Conservation (phyloP, 176 grass and related monocot species). For the Zoysia pacifica region DNA sequence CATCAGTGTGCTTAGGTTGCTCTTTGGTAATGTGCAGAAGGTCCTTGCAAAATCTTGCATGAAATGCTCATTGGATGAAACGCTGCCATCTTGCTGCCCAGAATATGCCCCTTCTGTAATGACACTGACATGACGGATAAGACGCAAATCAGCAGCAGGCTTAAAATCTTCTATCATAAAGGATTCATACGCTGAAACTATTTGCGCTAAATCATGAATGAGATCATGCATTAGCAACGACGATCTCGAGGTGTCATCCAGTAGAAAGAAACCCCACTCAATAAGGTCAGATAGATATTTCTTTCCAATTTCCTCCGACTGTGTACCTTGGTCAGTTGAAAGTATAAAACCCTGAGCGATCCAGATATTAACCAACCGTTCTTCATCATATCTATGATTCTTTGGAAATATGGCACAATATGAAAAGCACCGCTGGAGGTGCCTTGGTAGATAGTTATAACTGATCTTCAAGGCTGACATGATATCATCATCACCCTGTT, state of each 20-base stretch:
- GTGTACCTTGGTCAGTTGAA: neutral
- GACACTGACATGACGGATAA: conserved; percentile 3
- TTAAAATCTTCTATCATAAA: conserved; percentile 4
- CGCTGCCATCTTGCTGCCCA: neutral
- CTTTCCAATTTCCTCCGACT: conserved; percentile 15
- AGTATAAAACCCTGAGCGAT: conserved; percentile 30
- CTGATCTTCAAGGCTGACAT: conserved; percentile 34
- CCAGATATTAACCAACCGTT: conserved; percentile 32
- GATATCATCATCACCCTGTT: neutral
- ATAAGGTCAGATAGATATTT: conserved; percentile 11
- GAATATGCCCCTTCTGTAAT: neutral
- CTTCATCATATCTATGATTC: neutral
- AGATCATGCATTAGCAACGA: conserved; percentile 20
- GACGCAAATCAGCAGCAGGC: neutral
- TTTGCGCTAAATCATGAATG: conserved; percentile 7
- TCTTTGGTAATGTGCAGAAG: neutral
- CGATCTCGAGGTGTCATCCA: neutral
- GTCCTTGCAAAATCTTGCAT: neutral
- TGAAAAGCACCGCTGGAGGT: conserved; percentile 32
- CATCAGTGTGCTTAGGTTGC: neutral
- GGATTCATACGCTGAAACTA: conserved; percentile 18
- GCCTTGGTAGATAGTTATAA: conserved; percentile 14
- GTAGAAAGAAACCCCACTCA: conserved; percentile 16
- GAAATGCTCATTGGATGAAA: neutral
- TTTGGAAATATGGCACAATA: conserved; percentile 33